Percentiles rank a stretch among this genome's conserved stretches.
These are phyloP conservation scores for Cryphonectria carpinicola DNA, from an alignment of 2,329 filamentous ascomycete genomes.

Conservation along the genomic window DNA sequence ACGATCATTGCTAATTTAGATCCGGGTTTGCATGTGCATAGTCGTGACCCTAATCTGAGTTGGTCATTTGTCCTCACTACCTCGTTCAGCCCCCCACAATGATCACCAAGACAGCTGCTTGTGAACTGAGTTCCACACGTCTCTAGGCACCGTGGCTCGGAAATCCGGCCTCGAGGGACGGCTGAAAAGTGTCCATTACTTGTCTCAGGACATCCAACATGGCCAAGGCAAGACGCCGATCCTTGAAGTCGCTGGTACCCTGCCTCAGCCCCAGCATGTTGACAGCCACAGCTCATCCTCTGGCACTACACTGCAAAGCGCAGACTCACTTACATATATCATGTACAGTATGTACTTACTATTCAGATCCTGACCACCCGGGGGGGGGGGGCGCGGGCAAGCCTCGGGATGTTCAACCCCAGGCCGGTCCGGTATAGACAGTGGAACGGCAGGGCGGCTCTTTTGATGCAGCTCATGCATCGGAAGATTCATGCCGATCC, in stretches of 20 bases:
- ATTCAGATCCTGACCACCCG: background rate
- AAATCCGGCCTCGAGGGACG: background rate
- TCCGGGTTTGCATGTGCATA: background rate
- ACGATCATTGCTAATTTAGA: background rate
- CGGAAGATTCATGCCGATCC: background rate
- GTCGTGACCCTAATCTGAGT: background rate
- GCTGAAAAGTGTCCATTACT: background rate
- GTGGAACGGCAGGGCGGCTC: background rate
- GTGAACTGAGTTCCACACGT: background rate
- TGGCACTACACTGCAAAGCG: background rate
- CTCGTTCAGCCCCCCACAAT: background rate
- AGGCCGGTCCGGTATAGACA: background rate
- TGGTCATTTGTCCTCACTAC: background rate
- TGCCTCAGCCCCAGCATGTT: background rate
- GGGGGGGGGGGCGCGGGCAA: too few species aligned
- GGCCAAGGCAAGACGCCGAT: background rate
- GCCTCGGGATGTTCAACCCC: background rate
- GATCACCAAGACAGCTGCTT: background rate
- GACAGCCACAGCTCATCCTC: background rate
- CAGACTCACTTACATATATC: background rate
- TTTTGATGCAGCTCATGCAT: constrained; percentile 8
- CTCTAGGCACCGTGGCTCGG: background rate
- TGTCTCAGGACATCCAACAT: background rate
- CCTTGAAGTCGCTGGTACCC: background rate
- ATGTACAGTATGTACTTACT: background rate